Base-by-base conservation (phyloP, 202 grass and related monocot species). In the Musa balbisiana region DNA sequence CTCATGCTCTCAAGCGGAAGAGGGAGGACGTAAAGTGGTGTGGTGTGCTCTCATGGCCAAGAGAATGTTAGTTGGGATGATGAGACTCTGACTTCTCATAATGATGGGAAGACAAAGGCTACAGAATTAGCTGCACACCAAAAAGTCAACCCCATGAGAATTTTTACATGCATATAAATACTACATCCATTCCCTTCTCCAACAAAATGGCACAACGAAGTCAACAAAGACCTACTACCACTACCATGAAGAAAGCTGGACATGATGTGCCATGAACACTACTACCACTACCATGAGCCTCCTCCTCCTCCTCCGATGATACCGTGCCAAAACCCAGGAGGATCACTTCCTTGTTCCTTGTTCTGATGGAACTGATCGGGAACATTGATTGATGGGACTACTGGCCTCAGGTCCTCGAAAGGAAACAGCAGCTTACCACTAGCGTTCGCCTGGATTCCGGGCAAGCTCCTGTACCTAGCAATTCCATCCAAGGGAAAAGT, bases 381-480 rank as follows among this genome's bases (percentile, higher is more conserved):
- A 11, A 43, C 33, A 43, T 24, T 53, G 43, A 53, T 77, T 4
- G 72, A 68, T 0, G 90, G 79, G 21, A 49, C 80, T 59, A 79
- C 77, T 17, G 87, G 87, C 80, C 92, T 99, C 78, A 94, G 88
- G 69, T 95, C 91, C 72, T 89, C 85, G 73, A 99, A 92, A 14
- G 95, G 85, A 69, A 99, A 95, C 52, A 99, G 1, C 54, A 95
- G 15, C 77, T 91, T 90, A 25, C 87, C 33, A 5, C 33, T 3
- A 43, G 33, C 33, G 33, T 43, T 43, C 4, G 5, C 4, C 33
- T 43, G 33, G 33, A 43, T 43, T 58, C 77, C 73, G 78, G 6
- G 71, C 81, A 21, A 43, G 33, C 21, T 20, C 20, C 49, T 59
- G 27, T 66, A 67, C 50, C 73, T 59, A 10, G 53, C 33, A 20